Evolutionary conservation across 2,329 filamentous ascomycete genomes (phyloP), one percentile per base, ranked within the genome.

Genomic region (Colletotrichum navitas): DNA sequence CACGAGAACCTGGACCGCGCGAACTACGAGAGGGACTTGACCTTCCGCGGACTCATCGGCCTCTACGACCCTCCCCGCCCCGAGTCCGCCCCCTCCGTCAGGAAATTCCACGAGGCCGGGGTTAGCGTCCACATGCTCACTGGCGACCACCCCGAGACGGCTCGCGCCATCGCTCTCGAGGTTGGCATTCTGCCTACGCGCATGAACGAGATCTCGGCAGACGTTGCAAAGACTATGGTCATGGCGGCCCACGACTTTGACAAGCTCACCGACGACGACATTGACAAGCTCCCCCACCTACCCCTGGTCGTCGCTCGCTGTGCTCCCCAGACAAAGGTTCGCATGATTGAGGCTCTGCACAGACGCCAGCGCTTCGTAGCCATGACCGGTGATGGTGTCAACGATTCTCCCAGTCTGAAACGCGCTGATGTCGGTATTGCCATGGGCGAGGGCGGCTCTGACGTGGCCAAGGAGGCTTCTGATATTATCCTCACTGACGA

Each of bases 371-470:
- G 84, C n/a, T 93, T 90, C 78, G 90, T 88, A 54, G 91, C 90
- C 62, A 93, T 93, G 90, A 93, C 90, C 16, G 91, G 91, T 67
- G 91, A 93, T 73, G 91, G 91, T 39, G 91, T 93, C 65, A 93
- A 93, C 74, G 91, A 93, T 76, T 89, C 89, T 1, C 91, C 91
- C 1, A 91, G 90, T 24, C 81, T 93, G 43, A 91, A 92, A 78
- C 85, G 86, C 58, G 89, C 90, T 1, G 91, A 93, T 76, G 90
- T 93, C 2, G 91, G 90, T 68, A 94, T 92, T 73, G 90, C 90
- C 45, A 93, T 92, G 91, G 91, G 91, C 5, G 84, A 88, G 80
- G 85, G 89, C 55, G 91, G 91, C 7, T 91, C 89, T 11, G 91
- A 93, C 75, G 91, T 93, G 5, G 91, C 91, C 16, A 93, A 93